Conservation (phyloP, 148 eudicot species). For the Beta vulgaris region DNA sequence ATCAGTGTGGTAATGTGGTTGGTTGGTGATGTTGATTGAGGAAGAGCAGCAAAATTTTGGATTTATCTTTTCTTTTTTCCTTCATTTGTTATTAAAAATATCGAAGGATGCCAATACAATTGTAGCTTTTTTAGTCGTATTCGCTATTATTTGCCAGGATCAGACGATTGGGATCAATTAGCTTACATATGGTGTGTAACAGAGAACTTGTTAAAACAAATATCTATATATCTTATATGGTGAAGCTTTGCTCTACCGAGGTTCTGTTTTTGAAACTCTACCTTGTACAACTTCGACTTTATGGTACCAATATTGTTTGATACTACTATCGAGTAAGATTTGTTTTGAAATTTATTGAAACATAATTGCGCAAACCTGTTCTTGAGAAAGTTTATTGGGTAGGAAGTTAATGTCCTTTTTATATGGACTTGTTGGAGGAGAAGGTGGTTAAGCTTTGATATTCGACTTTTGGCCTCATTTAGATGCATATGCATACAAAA, state of each 20-base stretch:
- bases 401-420: too few relatives aligned
- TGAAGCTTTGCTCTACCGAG: background rate
- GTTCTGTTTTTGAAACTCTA: background rate
- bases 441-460: too few relatives aligned
- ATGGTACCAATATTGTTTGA: background rate
- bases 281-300: background rate
- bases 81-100: slow-evolving; percentile 11
- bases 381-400: too few relatives aligned
- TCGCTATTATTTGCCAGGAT: background rate
- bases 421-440: too few relatives aligned
- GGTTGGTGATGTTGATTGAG: slow-evolving; percentile 1
- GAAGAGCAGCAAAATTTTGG: slow-evolving; percentile 23
- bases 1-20: background rate
- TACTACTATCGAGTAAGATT: too few relatives aligned
- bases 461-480: too few relatives aligned
- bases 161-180: background rate
- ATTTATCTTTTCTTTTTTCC: slow-evolving; percentile 9
- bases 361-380: too few relatives aligned
- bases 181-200: slow-evolving; percentile 18
- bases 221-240: slow-evolving; percentile 7
- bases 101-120: slow-evolving; percentile 10
- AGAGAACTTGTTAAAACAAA: slow-evolving; percentile 5
- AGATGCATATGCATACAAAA: too few relatives aligned
- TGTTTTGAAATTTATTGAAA: too few relatives aligned
- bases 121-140: slow-evolving; percentile 1